phyloP scores from a whole-genome alignment of 1,284 basidiomycete species.

The Ceratobasidium papillatum region DNA sequence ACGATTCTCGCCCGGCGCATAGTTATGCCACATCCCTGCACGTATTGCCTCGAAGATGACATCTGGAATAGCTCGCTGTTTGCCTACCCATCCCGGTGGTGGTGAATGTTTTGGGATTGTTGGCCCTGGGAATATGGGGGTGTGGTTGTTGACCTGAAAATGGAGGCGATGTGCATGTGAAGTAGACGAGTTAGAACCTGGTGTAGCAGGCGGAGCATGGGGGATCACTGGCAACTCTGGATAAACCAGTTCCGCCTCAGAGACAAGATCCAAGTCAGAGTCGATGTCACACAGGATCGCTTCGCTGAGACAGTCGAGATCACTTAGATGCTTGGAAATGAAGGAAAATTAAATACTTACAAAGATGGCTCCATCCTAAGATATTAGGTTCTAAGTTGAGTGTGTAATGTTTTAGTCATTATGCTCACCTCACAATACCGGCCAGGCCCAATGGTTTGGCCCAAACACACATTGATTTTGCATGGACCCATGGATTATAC shows the following conservation, averaged over 20 bases:
- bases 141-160: neutral
- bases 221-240: neutral
- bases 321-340: neutral
- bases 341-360: slow-evolving; percentile 50
- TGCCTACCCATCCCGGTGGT: slow-evolving; percentile 42
- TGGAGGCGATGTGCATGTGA: neutral
- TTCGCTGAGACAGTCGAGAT: slow-evolving; percentile 53
- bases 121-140: slow-evolving; percentile 1
- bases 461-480: slow-evolving; percentile 53
- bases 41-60: slow-evolving; percentile 49
- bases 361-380: slow-evolving; percentile 61
- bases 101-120: neutral
- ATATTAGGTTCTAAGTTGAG: neutral
- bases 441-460: slow-evolving; percentile 52
- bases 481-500: slow-evolving; percentile 50
- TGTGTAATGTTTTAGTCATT: neutral
- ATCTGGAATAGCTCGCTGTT: slow-evolving; percentile 14
- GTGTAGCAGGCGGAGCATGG: neutral
- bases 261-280: slow-evolving; percentile 54
- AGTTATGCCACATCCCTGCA: slow-evolving; percentile 56
- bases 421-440: slow-evolving; percentile 54
- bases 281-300: slow-evolving; percentile 62
- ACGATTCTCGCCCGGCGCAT: slow-evolving; percentile 56
- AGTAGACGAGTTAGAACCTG: neutral
- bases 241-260: slow-evolving; percentile 45